These are phyloP conservation scores for Castanospermum australe DNA, from an alignment of 306 rosid genomes.

Conservation along the genomic window DNA sequence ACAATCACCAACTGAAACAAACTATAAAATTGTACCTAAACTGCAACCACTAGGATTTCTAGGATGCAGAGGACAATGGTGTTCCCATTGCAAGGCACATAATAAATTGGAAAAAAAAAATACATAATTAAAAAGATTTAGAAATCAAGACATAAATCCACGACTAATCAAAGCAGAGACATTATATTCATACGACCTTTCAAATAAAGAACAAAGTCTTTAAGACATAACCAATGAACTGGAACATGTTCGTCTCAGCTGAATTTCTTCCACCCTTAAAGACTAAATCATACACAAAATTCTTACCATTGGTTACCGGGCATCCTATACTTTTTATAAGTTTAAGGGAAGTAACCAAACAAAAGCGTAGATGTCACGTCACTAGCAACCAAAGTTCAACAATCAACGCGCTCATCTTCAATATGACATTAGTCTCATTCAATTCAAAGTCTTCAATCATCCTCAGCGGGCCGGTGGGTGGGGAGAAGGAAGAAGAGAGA, in stretches of 20 bases:
- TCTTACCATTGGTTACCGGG: background rate
- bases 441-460: conserved; percentile 5
- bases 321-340: background rate
- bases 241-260: background rate
- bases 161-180: too few species aligned
- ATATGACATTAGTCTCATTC: background rate
- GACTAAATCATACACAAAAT: background rate
- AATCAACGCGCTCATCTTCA: background rate
- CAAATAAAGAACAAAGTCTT: background rate
- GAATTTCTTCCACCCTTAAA: background rate
- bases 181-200: too few species aligned
- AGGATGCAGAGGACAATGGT: too few species aligned
- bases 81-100: background rate
- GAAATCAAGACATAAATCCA: too few species aligned
- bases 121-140: too few species aligned
- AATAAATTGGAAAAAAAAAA: background rate
- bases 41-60: too few species aligned
- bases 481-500: background rate
- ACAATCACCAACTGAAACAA: too few species aligned
- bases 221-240: background rate
- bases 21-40: too few species aligned
- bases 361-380: background rate
- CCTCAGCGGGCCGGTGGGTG: background rate
- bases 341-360: background rate
- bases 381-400: background rate